These are phyloP conservation scores for Schrenkiella parvula DNA, from an alignment of 345 rosid species.

Conservation along the genomic window DNA sequence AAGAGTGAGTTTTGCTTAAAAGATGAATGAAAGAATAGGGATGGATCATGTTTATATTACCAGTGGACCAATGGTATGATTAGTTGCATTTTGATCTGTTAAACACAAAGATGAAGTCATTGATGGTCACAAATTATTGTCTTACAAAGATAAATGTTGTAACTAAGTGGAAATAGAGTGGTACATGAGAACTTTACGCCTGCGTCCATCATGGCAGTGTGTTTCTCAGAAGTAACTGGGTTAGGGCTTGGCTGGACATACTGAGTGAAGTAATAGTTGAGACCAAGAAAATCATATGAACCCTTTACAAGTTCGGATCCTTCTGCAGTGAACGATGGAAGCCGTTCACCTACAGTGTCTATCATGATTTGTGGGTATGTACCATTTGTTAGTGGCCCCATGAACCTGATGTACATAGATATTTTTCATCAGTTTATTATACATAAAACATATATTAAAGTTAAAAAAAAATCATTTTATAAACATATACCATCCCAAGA, in stretches of 20 bases:
- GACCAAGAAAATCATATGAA: slow-evolving; percentile 28
- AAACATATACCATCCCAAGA: slow-evolving; percentile 19
- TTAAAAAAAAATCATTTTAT: background rate
- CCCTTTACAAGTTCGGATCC: slow-evolving; percentile 7
- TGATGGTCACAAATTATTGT: background rate
- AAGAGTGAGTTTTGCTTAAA: background rate
- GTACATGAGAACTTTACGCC: background rate
- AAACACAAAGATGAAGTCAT: background rate
- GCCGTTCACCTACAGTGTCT: background rate
- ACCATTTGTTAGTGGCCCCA: slow-evolving; percentile 28
- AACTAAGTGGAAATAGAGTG: background rate
- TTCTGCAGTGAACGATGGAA: background rate
- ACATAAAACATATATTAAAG: background rate
- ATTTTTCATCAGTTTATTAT: background rate
- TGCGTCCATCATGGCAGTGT: background rate
- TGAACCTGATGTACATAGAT: slow-evolving; percentile 10
- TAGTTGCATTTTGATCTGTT: background rate
- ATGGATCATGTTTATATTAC: background rate
- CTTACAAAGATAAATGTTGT: background rate
- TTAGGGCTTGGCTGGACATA: background rate
- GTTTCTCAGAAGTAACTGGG: background rate
- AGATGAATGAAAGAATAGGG: background rate
- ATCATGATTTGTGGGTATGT: slow-evolving; percentile 21
- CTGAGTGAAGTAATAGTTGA: slow-evolving; percentile 27
- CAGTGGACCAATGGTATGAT: slow-evolving; percentile 6